Evolutionary conservation across 2,329 filamentous ascomycete species (phyloP), one percentile per base, ranked within the genome.

Genomic region (Amauroascus niger): DNA sequence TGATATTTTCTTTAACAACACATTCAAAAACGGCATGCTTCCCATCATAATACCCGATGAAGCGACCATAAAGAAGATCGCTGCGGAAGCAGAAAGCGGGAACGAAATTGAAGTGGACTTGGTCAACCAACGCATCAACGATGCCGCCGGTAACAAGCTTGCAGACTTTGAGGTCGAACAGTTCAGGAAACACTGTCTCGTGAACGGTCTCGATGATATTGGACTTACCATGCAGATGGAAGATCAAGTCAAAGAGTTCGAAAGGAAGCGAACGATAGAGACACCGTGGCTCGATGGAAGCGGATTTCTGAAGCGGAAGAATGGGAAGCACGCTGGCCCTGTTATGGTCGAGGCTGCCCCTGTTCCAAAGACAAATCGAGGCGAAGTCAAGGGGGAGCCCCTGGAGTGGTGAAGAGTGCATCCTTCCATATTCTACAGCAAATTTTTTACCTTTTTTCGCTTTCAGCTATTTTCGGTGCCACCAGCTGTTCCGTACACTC

Each of bases 21-120:
- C 87, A n/a, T 97, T 96, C 81, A 97, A 98, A 80, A 98, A 98
- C 76, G 91, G 91, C 75, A 97, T 97, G 93, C 77, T 97, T 59
- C 90, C 91, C 46, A 82, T 97, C 57, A 73, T 78, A 55, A 86
- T 97, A 66, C 74, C 78, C 30, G 82, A 91, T 68, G 72, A 81
- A 60, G 75, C 72, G 1, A 77, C 80, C 30, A 74, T 96, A 3
- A 77, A 86, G 41, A 77, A 77, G 57, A 83, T 97, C 59, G 83
- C 86, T 35, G 80, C 76, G 24, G 87, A 94, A 70, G 90, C 90
- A 32, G 78, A 78, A 35, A 86, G 87, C 2, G 88, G 88, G 54
- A 79, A 79, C 55, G 90, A 96, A 69, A 75, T 97, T 59, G 90
- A 96, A 73, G 79, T 97, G 57, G 91, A 97, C 67, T 81, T 97